These are phyloP conservation scores for Pyrenula aspistea DNA, from an alignment of 495 filamentous ascomycete genomes.

Conservation along the genomic window DNA sequence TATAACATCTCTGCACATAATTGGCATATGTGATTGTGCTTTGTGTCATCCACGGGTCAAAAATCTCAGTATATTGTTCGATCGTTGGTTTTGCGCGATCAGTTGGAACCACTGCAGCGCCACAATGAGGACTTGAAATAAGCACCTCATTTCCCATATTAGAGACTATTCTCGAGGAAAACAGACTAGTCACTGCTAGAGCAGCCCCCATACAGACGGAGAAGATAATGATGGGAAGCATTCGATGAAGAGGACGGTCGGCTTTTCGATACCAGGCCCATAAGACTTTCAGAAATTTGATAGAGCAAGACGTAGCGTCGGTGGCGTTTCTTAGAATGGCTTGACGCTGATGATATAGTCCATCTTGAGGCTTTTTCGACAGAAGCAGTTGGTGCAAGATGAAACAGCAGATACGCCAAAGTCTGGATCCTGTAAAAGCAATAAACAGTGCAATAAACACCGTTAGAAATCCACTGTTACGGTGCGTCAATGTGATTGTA, in stretches of 20 bases:
- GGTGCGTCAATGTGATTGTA: neutral
- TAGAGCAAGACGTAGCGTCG: neutral
- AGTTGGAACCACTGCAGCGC: neutral
- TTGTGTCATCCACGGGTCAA: neutral
- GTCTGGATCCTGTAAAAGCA: neutral
- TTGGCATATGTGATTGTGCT: neutral
- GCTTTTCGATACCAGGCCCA: neutral
- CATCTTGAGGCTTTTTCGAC: neutral
- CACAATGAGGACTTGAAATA: neutral
- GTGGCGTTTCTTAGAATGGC: neutral
- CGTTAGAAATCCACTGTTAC: neutral
- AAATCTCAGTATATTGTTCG: neutral
- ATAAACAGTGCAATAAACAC: neutral
- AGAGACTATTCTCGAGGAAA: neutral
- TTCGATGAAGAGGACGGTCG: neutral
- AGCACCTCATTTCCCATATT: neutral
- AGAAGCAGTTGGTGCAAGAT: neutral
- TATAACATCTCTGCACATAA: neutral
- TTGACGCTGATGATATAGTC: neutral
- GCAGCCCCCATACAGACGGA: neutral
- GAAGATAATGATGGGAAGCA: neutral
- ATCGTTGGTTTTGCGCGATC: neutral
- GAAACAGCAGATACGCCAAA: neutral
- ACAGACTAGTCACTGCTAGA: neutral
- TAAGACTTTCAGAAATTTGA: neutral